phyloP scores from a whole-genome alignment of 345 rosid genomes.

The Syzygium oleosum region DNA sequence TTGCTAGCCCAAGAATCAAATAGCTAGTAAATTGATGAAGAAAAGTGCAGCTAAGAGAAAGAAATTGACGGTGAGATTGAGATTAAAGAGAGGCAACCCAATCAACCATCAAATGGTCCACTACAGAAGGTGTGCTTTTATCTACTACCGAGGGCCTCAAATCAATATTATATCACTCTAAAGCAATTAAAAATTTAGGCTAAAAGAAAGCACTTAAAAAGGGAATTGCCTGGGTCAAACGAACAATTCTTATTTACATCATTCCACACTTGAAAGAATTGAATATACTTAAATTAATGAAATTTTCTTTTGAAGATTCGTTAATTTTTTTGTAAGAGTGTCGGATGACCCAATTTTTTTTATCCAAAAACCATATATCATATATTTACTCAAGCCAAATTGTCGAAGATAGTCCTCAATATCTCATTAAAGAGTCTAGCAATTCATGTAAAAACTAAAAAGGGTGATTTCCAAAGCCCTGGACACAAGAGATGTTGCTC shows the following conservation, averaged over 20 bases:
- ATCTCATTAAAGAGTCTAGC: neutral
- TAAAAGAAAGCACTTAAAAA: too few species aligned
- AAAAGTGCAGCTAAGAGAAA: neutral
- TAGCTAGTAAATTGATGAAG: neutral
- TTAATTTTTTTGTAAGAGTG: accelerated
- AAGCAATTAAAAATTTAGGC: neutral
- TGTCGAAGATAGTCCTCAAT: accelerated
- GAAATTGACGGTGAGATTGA: neutral
- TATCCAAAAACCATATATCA: neutral
- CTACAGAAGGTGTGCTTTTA: neutral
- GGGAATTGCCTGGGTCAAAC: neutral
- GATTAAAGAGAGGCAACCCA: neutral
- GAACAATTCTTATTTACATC: neutral
- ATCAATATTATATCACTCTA: neutral
- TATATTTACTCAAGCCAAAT: neutral
- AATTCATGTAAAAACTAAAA: neutral
- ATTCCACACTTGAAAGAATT: neutral
- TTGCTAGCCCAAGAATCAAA: too few species aligned
- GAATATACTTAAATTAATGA: too few species aligned
- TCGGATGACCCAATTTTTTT: neutral
- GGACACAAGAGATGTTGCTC: neutral
- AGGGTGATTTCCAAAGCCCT: neutral
- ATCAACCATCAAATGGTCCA: accelerated
- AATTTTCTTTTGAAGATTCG: neutral
- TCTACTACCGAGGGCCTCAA: accelerated